phyloP scores from a whole-genome alignment of 2,329 filamentous ascomycete genomes.

The Aspergillus hiratsukae region DNA sequence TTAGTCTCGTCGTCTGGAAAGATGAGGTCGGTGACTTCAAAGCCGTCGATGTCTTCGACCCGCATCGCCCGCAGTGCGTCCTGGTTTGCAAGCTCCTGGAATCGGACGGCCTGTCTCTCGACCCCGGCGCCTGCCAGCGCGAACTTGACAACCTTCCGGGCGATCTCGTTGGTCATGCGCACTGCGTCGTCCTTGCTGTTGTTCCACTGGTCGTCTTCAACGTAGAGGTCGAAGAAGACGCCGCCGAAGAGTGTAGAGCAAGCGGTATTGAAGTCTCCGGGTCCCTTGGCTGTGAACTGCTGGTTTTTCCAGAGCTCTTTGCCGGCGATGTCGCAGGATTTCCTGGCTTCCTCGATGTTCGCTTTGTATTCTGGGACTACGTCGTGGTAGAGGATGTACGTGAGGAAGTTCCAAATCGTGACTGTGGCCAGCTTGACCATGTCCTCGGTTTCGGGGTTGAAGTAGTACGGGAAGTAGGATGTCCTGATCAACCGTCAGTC shows the following conservation, averaged over 20 bases:
- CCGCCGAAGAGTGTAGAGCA: constrained; percentile 65
- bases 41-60: constrained; percentile 50
- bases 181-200: constrained; percentile 25
- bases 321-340: constrained; percentile 62
- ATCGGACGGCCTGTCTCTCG: constrained; percentile 35
- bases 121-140: constrained; percentile 47
- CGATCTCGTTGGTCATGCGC: constrained; percentile 44
- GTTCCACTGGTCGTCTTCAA: constrained; percentile 40
- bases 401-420: constrained; percentile 79
- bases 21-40: constrained; percentile 57
- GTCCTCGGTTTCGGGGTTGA: constrained; percentile 51
- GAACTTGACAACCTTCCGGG: constrained; percentile 48
- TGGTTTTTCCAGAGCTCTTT: constrained; percentile 61
- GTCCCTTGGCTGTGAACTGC: constrained; percentile 52
- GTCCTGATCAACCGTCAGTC: constrained; percentile 40
- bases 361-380: constrained; percentile 76
- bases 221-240: constrained; percentile 41
- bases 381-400: constrained; percentile 77
- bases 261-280: constrained; percentile 76
- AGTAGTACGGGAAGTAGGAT: constrained; percentile 52
- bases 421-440: constrained; percentile 58
- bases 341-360: constrained; percentile 62
- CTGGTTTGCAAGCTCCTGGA: constrained; percentile 31
- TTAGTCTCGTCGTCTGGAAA: constrained; percentile 42
- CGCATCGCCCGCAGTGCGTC: constrained; percentile 40